Conservation (phyloP, 2,329 filamentous ascomycete genomes). For the Diaporthe vexans region DNA sequence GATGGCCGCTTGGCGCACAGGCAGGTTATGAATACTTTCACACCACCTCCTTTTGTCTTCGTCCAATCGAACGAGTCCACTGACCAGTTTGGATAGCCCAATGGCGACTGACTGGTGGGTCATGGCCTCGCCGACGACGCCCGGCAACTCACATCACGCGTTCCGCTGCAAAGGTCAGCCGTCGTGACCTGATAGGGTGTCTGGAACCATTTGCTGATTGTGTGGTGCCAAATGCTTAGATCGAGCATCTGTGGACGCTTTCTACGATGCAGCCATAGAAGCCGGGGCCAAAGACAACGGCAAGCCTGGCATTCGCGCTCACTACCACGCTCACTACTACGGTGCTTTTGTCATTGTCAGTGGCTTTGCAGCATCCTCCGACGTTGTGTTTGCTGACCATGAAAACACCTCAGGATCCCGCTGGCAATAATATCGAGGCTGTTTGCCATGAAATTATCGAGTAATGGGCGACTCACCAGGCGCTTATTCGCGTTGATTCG, state of each 20-base stretch:
- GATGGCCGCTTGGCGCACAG: conserved; percentile 41
- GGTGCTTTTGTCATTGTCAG: conserved; percentile 61
- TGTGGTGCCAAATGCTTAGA: conserved; percentile 49
- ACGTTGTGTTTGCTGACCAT: not conserved
- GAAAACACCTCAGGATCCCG: conserved; percentile 50
- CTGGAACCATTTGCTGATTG: not conserved
- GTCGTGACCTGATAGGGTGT: too few relatives aligned
- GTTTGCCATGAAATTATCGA: conserved; percentile 47
- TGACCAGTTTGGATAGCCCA: not conserved
- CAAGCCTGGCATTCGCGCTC: conserved; percentile 57
- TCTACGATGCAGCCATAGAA: conserved; percentile 58
- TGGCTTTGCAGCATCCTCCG: not conserved
- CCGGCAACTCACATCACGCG: conserved; percentile 48
- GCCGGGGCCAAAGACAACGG: conserved; percentile 64
- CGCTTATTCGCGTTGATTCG: too few relatives aligned
- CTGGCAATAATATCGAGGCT: conserved; percentile 67
- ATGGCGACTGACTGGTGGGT: conserved; percentile 52
- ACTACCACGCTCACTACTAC: conserved; percentile 64
- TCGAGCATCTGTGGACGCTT: conserved; percentile 56
- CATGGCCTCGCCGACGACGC: conserved; percentile 35
- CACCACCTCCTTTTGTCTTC: not conserved
- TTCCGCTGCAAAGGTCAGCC: conserved; percentile 51
- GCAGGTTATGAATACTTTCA: not conserved
- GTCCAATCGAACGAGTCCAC: not conserved
- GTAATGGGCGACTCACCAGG: too few relatives aligned